These are phyloP conservation scores for Claviceps cyperi DNA, from an alignment of 2,329 filamentous ascomycete genomes.

Conservation along the genomic window DNA sequence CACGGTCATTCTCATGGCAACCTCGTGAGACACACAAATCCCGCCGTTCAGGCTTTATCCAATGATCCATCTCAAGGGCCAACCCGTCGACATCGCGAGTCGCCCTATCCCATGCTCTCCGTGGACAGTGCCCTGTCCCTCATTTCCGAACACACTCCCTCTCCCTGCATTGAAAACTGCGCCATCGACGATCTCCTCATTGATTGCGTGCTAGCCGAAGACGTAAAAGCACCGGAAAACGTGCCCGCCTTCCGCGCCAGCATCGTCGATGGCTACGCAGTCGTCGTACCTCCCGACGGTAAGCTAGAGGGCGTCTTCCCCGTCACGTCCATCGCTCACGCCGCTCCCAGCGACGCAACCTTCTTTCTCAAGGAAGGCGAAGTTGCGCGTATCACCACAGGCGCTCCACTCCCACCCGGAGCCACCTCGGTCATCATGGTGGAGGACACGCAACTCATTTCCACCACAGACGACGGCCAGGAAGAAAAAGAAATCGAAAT, in stretches of 20 bases:
- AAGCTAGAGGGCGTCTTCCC: slow-evolving; percentile 69
- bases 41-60: slow-evolving; percentile 19
- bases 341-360: slow-evolving; percentile 38
- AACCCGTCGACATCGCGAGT: slow-evolving; percentile 64
- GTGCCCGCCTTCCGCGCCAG: slow-evolving; percentile 91
- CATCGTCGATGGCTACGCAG: slow-evolving; percentile 92
- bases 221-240: slow-evolving; percentile 64
- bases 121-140: slow-evolving; percentile 66
- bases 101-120: slow-evolving; percentile 82
- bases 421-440: slow-evolving; percentile 87
- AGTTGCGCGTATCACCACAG: slow-evolving; percentile 85
- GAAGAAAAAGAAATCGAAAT: slow-evolving; percentile 88
- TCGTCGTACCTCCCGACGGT: slow-evolving; percentile 49
- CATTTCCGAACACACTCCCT: slow-evolving; percentile 60
- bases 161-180: slow-evolving; percentile 38
- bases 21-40: slow-evolving; percentile 58
- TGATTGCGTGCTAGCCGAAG: slow-evolving; percentile 67
- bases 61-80: slow-evolving; percentile 47
- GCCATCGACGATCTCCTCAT: slow-evolving; percentile 53
- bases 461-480: slow-evolving; percentile 59
- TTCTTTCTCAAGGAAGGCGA: slow-evolving; percentile 51
- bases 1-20: slow-evolving; percentile 37
- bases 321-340: slow-evolving; percentile 76
- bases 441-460: slow-evolving; percentile 72
- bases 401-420: slow-evolving; percentile 75